These are phyloP conservation scores for Saccharomycopsis vini DNA, from an alignment of 805 yeast genomes.

Conservation along the genomic window DNA sequence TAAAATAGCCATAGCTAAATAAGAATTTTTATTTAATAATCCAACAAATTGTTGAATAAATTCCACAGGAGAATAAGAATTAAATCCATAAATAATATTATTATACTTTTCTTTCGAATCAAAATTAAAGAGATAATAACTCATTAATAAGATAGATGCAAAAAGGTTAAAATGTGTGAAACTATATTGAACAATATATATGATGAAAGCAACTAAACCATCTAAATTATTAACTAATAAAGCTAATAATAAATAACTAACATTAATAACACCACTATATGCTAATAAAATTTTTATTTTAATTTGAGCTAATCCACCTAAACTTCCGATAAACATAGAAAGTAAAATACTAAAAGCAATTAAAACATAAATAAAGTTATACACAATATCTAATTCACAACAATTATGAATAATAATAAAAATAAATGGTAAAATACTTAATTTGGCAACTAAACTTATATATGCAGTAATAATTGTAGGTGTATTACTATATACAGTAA, in stretches of 20 bases:
- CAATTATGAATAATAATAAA: conserved; percentile 12
- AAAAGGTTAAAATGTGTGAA: conserved; percentile 20
- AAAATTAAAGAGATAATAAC: conserved; percentile 17
- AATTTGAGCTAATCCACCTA: conserved; percentile 19
- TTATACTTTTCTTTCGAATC: conserved; percentile 11
- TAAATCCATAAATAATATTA: conserved; percentile 10
- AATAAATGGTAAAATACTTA: conserved; percentile 18
- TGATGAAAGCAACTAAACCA: conserved; percentile 19
- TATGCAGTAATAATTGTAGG: conserved; percentile 19
- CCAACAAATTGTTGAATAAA: conserved; percentile 19
- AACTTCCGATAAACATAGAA: conserved; percentile 20
- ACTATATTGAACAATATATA: conserved; percentile 20
- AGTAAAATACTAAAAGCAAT: conserved; percentile 13
- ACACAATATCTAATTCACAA: conserved; percentile 6
- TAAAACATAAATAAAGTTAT: conserved; percentile 8
- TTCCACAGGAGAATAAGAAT: conserved; percentile 17
- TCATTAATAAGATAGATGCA: conserved; percentile 19
- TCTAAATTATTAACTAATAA: conserved; percentile 19
- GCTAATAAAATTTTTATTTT: conserved; percentile 20
- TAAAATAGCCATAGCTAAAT: conserved; percentile 17
- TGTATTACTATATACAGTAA: conserved; percentile 18
- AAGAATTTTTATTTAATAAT: conserved; percentile 18
- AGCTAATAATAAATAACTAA: conserved; percentile 20
- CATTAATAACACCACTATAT: conserved; percentile 21
- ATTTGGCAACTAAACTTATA: conserved; percentile 20